Evolutionary conservation across 495 filamentous ascomycete species (phyloP).

Genomic region (Penicillium pancosmium): DNA sequence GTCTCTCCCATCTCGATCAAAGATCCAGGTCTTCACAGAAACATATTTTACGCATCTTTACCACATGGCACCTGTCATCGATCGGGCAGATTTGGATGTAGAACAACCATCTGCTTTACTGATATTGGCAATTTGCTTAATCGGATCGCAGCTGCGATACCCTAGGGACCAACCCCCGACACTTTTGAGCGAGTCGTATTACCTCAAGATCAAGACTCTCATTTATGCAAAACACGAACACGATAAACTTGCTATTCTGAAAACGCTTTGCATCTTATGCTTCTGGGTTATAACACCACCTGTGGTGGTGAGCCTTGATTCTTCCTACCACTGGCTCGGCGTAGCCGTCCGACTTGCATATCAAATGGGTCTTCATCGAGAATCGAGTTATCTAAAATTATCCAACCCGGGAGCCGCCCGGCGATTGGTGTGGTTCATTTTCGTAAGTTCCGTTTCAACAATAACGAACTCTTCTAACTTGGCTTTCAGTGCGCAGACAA

Average conservation of each 20-base stretch:
- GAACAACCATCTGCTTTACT: background rate
- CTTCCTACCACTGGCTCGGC: background rate
- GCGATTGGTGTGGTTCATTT: background rate
- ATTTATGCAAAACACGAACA: background rate
- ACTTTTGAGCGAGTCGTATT: background rate
- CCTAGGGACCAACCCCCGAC: background rate
- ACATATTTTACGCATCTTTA: background rate
- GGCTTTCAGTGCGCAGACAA: background rate
- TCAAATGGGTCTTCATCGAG: background rate
- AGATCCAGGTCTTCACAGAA: background rate
- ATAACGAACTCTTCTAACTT: background rate
- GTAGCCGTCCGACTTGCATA: background rate
- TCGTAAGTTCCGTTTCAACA: background rate
- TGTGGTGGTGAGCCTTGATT: background rate
- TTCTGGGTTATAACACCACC: background rate
- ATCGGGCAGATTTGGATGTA: background rate
- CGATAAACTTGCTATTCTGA: background rate
- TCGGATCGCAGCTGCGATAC: background rate
- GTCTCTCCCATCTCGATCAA: background rate
- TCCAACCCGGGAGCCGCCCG: background rate
- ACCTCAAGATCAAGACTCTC: background rate
- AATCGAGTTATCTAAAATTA: background rate
- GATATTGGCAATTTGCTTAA: background rate
- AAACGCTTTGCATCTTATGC: background rate
- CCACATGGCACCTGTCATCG: background rate